Base-by-base conservation (phyloP, 2,329 filamentous ascomycete genomes). In the Microthyrium microscopicum region DNA sequence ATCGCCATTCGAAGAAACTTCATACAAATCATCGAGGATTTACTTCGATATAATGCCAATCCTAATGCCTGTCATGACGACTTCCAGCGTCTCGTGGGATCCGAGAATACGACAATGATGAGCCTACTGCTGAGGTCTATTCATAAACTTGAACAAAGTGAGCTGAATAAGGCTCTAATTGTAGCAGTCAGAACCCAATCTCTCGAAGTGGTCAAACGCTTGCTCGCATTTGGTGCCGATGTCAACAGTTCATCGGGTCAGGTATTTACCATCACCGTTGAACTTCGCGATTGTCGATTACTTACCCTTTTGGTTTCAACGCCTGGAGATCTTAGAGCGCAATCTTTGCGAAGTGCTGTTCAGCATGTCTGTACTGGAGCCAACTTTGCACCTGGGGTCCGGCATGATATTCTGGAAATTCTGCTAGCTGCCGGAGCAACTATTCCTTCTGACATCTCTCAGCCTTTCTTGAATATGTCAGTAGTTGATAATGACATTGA, bases 151-250 rank as follows among this genome's bases (percentile, higher is more conserved):
- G 15, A 15, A 8, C 19, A 22, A 4, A 22, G 20, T 31, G 18
- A 22, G 4, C 20, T 31, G 13, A 31, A 22, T 15, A 22, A 31
- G 16, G 29, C 29, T 12, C 29, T 31, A 3, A 20, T 31, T 5
- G 21, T 22, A 3, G 29, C 29, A 12, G 29, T 31, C 5, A 22
- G 4, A 6, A 16, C 20, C 3, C 17, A 22, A 16, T 31, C 29
- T 16, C 12, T 17, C 20, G 20, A 31, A n/a, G 21, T 31, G 19
- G 29, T 31, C 3, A 22, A 20, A 5, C 21, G 21, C n/a, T 22
- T 31, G 21, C 17, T 31, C n/a, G 29, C 29, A 17, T 22, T 22
- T 31, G 29, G 29, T 9, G 29, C 29, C 9, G 20, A 31, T 19
- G 11, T 15, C 3, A 31, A 31, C n/a, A 22, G 25, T 21, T 15